Conservation (phyloP, 768 basidiomycete species). For the Psilocybe cyanescens region DNA sequence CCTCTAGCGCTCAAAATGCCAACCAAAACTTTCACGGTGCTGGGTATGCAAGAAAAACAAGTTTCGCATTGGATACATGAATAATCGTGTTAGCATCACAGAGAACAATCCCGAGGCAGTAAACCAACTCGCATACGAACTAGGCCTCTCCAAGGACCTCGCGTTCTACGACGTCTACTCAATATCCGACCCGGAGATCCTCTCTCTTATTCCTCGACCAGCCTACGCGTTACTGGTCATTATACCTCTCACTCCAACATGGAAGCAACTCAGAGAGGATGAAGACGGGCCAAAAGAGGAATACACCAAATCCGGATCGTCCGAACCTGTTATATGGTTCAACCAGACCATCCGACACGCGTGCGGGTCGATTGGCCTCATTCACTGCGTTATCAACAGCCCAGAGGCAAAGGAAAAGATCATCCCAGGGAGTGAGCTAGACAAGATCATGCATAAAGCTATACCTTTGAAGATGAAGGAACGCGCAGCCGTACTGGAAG, state of each 20-base stretch:
- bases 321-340: constrained; percentile 19
- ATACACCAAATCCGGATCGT: constrained; percentile 3
- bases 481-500: constrained; percentile 14
- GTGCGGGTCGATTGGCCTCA: constrained; percentile 14
- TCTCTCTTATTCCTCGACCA: constrained; percentile 15
- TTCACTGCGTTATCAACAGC: constrained; percentile 12
- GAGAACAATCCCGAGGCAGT: constrained; percentile 20
- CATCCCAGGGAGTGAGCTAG: constrained; percentile 8
- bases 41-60: constrained; percentile 1
- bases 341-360: constrained; percentile 14
- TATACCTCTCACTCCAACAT: constrained; percentile 14
- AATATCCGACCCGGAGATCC: constrained; percentile 7
- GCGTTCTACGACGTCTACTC: constrained; percentile 19
- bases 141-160: constrained; percentile 10
- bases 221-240: constrained; percentile 13
- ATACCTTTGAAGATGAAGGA: constrained; percentile 5
- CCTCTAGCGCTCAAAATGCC: too few species aligned
- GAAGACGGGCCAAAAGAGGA: constrained; percentile 4
- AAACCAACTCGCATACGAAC: constrained; percentile 11
- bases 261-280: constrained; percentile 4
- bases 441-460: neutral
- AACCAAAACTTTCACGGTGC: constrained; percentile 1
- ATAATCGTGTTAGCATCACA: neutral
- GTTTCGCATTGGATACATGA: neutral
- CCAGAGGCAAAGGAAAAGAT: constrained; percentile 3